Conservation (phyloP, 1,284 basidiomycete species). For the Malassezia psittaci region DNA sequence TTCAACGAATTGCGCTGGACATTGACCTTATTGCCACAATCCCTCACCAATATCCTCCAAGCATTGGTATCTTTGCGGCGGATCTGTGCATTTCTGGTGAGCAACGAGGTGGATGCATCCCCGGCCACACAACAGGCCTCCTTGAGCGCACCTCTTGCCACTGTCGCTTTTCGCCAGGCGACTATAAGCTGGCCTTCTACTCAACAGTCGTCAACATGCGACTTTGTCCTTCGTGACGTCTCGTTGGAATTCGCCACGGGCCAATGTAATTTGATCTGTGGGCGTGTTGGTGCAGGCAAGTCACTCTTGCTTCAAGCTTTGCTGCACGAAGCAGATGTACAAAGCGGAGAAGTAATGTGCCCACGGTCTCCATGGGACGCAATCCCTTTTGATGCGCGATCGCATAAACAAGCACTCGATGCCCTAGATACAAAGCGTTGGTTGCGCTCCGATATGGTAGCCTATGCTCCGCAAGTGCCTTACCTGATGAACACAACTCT, state of each 20-base stretch:
- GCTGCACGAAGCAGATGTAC: constrained; percentile 33
- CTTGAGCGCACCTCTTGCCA: not conserved
- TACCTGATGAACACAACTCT: constrained; percentile 32
- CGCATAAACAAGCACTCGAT: not conserved
- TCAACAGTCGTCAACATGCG: not conserved
- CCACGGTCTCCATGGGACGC: constrained; percentile 12
- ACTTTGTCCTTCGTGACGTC: constrained; percentile 26
- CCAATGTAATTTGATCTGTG: constrained; percentile 32
- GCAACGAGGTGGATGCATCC: constrained; percentile 68
- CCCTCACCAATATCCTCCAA: constrained; percentile 49
- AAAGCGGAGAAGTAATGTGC: constrained; percentile 20
- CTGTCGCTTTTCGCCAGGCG: constrained; percentile 1
- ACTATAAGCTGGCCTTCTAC: not conserved
- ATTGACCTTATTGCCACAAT: constrained; percentile 25
- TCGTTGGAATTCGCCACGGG: constrained; percentile 21
- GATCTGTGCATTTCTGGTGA: constrained; percentile 64
- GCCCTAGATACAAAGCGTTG: constrained; percentile 11
- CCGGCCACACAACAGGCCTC: not conserved
- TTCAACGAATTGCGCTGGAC: constrained; percentile 20
- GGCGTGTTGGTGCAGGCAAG: constrained; percentile 38
- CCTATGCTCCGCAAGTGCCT: constrained; percentile 31
- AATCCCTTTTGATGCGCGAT: not conserved
- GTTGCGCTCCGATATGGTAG: constrained; percentile 20
- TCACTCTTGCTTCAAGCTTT: constrained; percentile 34
- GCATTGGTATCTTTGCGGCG: constrained; percentile 67